phyloP scores from a whole-genome alignment of 768 basidiomycete genomes.

The Leccinum sublutescens region DNA sequence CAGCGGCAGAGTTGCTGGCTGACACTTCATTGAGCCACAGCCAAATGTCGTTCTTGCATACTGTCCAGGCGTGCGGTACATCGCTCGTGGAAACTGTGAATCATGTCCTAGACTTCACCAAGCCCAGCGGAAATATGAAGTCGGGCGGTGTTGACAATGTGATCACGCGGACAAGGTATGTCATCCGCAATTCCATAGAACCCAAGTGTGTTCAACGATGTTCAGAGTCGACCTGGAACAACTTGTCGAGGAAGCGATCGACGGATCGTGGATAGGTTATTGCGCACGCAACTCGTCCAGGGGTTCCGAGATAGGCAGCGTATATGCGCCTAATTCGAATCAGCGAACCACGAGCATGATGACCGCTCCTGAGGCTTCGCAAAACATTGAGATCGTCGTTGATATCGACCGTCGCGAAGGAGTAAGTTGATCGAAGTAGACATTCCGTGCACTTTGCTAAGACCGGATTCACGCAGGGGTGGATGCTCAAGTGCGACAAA shows the following conservation, averaged over 20 bases:
- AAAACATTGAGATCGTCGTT: conserved; percentile 81
- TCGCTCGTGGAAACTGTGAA: conserved; percentile 95
- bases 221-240: conserved; percentile 73
- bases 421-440: conserved; percentile 41
- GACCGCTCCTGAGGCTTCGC: conserved; percentile 32
- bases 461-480: conserved; percentile 54
- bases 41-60: conserved; percentile 85
- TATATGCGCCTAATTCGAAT: conserved; percentile 74
- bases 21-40: conserved; percentile 81
- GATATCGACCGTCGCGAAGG: conserved; percentile 74
- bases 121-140: conserved; percentile 83
- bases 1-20: conserved; percentile 85
- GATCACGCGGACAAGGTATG: conserved; percentile 65
- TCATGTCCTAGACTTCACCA: conserved; percentile 95
- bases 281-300: conserved; percentile 71
- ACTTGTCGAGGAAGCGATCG: conserved; percentile 84
- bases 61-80: conserved; percentile 93
- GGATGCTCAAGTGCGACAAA: conserved; percentile 85
- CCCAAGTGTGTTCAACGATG: background rate
- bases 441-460: conserved; percentile 6
- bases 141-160: conserved; percentile 75
- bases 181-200: conserved; percentile 7
- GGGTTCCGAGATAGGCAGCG: conserved; percentile 82
- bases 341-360: conserved; percentile 43
- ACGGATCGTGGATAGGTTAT: conserved; percentile 93